Conservation (phyloP, 2,329 filamentous ascomycete species). For the Trichoderma sp. region DNA sequence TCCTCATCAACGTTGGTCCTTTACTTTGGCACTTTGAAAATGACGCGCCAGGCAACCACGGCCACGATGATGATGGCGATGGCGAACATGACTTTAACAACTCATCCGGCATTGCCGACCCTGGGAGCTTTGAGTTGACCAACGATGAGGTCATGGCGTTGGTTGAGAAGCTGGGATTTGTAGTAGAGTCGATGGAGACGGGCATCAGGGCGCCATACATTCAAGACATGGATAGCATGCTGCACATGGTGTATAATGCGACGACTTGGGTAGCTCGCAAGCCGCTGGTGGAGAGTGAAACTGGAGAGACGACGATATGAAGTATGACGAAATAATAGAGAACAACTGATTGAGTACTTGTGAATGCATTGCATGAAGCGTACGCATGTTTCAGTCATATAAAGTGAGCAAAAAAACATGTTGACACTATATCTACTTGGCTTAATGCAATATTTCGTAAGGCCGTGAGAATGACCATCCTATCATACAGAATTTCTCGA, state of each 20-base stretch:
- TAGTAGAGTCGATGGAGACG: slow-evolving; percentile 64
- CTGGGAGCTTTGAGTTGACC: slow-evolving; percentile 86
- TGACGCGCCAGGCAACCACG: slow-evolving; percentile 62
- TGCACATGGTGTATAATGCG: slow-evolving; percentile 79
- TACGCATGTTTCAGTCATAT: too few species aligned
- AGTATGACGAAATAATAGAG: background rate
- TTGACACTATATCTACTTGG: background rate
- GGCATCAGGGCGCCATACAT: slow-evolving; percentile 80
- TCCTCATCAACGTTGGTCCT: slow-evolving; percentile 89
- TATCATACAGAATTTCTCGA: slow-evolving; percentile 8
- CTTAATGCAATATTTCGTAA: slow-evolving; percentile 6
- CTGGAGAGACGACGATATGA: background rate
- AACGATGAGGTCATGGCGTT: slow-evolving; percentile 85
- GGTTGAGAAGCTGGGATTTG: slow-evolving; percentile 76
- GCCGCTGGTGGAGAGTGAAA: slow-evolving; percentile 36
- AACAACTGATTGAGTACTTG: background rate
- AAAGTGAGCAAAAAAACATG: background rate
- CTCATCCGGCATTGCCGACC: slow-evolving; percentile 77
- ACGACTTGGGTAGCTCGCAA: slow-evolving; percentile 88
- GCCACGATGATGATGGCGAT: slow-evolving; percentile 56
- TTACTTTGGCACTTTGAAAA: slow-evolving; percentile 96
- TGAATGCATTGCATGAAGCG: background rate
- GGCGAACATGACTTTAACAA: slow-evolving; percentile 53
- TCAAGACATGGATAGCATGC: slow-evolving; percentile 81
- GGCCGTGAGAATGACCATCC: background rate